Evolutionary conservation across 441 rosid species (phyloP).

Genomic region (Viola pubescens): DNA sequence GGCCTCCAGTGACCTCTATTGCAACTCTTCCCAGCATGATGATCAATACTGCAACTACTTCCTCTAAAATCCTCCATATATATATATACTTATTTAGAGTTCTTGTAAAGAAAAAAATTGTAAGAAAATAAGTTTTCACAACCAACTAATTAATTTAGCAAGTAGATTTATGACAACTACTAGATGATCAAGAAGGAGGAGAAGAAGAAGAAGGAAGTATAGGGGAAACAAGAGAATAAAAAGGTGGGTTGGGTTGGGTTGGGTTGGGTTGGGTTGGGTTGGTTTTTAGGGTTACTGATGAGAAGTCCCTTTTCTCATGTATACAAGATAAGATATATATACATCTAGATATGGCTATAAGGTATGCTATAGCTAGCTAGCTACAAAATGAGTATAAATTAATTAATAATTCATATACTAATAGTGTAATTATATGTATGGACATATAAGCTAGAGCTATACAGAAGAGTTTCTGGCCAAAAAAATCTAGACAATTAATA

Average conservation of each 20-base stretch:
- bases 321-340: slow-evolving; percentile 20
- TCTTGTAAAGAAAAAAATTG: no score
- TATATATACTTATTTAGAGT: no score
- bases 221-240: slow-evolving; percentile 16
- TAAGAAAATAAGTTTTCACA: no score
- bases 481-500: neutral
- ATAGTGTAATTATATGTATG: neutral
- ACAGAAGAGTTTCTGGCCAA: neutral
- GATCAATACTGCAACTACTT: slow-evolving; percentile 18
- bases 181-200: slow-evolving; percentile 16
- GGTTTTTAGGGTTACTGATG: slow-evolving; percentile 46
- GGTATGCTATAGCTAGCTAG: no score
- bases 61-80: slow-evolving; percentile 34
- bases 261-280: neutral
- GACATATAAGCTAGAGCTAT: neutral
- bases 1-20: slow-evolving; percentile 65
- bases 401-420: no score
- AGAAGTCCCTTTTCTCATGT: slow-evolving; percentile 37
- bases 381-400: no score
- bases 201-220: slow-evolving; percentile 17
- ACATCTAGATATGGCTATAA: neutral
- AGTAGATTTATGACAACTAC: neutral
- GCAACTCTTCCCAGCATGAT: slow-evolving; percentile 23
- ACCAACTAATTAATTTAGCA: neutral
- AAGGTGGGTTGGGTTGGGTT: slow-evolving; percentile 7